Evolutionary conservation across 768 basidiomycete species (phyloP).

Genomic region (Xerocomus potaroensis): DNA sequence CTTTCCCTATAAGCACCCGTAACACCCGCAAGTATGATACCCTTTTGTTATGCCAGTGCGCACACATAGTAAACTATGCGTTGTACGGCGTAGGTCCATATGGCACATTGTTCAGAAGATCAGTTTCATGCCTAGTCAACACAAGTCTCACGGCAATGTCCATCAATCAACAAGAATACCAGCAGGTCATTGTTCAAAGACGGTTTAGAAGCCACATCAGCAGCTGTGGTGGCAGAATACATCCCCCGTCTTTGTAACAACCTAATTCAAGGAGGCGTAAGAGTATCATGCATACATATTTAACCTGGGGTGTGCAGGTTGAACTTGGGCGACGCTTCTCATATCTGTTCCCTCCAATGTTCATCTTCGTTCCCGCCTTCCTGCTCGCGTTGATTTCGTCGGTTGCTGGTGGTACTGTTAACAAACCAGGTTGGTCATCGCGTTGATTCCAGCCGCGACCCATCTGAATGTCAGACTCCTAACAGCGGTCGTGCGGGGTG

Average conservation of each 20-base stretch:
- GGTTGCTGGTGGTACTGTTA: slow-evolving; percentile 2
- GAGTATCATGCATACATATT: slow-evolving; percentile 1
- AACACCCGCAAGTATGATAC: not conserved
- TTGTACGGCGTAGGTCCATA: not conserved
- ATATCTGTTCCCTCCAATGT: slow-evolving; percentile 7
- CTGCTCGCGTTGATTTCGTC: slow-evolving; percentile 11
- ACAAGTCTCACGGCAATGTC: not conserved
- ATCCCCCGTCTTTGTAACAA: not conserved
- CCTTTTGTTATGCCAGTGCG: slow-evolving; percentile 4
- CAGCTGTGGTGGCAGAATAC: no score
- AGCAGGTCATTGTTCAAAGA: no score
- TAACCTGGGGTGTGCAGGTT: slow-evolving; percentile 4
- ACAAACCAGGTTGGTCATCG: slow-evolving; percentile 5
- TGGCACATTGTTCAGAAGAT: not conserved
- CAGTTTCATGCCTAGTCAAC: not conserved
- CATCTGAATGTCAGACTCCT: not conserved
- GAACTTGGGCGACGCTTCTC: not conserved
- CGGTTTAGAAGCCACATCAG: no score
- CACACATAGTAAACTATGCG: not conserved
- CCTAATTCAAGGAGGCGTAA: not conserved
- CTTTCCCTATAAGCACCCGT: not conserved
- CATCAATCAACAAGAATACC: not conserved
- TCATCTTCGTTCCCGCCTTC: slow-evolving; percentile 4
- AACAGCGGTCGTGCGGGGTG: not conserved
- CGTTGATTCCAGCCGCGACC: not conserved